phyloP scores from a whole-genome alignment of 352 stramenopile species.

The Globisporangium mamillatum region DNA sequence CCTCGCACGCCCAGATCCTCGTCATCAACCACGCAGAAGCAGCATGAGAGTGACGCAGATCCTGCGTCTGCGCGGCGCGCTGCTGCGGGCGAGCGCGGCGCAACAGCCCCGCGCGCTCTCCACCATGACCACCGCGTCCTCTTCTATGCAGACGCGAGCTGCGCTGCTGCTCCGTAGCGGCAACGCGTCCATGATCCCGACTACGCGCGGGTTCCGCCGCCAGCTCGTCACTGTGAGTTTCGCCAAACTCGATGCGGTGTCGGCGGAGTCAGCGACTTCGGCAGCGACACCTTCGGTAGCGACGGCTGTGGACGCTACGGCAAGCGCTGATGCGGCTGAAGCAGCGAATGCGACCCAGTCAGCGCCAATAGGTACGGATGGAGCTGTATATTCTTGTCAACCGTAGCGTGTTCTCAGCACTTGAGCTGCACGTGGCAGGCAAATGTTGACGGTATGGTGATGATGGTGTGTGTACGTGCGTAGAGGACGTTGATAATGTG shows the following conservation, averaged over 20 bases:
- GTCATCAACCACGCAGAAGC: neutral
- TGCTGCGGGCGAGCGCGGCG: neutral
- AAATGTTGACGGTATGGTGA: neutral
- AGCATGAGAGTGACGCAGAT: conserved; percentile 12
- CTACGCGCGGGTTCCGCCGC: conserved; percentile 3
- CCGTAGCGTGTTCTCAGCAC: neutral
- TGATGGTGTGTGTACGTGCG: neutral
- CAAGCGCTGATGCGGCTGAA: neutral
- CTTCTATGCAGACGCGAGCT: neutral
- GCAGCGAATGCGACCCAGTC: neutral
- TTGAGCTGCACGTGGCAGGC: too few species aligned
- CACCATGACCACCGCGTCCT: neutral
- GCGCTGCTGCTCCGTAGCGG: conserved; percentile 2
- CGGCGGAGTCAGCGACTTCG: too few species aligned
- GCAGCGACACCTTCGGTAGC: too few species aligned
- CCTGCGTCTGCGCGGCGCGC: conserved; percentile 6
- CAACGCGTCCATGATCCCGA: conserved; percentile 1
- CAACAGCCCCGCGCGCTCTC: neutral
- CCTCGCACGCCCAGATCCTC: neutral
- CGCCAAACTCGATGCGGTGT: neutral
- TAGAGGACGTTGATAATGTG: conserved; percentile 26
- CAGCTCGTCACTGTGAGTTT: conserved; percentile 3
- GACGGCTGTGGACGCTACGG: neutral
- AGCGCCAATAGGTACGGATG: neutral
- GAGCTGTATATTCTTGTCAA: neutral